Evolutionary conservation across 305 asterid genomes (phyloP).

Genomic region (Galium porrigens): DNA sequence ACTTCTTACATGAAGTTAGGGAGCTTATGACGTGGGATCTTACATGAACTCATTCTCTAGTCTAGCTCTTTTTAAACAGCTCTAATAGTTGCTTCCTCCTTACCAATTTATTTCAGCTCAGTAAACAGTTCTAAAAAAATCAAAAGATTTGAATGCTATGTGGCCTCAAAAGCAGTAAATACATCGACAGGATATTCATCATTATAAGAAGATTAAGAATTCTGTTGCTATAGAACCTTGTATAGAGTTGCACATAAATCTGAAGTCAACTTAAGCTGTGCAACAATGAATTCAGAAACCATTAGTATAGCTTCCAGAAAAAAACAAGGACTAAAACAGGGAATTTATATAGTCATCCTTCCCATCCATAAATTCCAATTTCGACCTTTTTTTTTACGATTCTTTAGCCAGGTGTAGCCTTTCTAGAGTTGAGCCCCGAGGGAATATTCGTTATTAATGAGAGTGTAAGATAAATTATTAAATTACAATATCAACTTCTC

Average conservation of each 20-base stretch:
- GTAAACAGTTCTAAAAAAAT: background rate
- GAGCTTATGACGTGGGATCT: background rate
- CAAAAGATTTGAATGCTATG: background rate
- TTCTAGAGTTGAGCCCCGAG: background rate
- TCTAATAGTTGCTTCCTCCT: background rate
- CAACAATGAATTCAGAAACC: background rate
- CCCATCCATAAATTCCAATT: background rate
- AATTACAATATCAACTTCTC: background rate
- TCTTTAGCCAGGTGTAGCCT: background rate
- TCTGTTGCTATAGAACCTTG: background rate
- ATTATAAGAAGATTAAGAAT: background rate
- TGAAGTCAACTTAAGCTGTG: background rate
- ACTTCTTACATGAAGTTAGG: background rate
- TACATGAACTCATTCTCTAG: background rate
- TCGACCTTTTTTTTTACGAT: background rate
- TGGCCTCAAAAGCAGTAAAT: background rate
- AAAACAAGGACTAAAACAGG: background rate
- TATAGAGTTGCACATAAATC: background rate
- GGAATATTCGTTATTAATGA: background rate
- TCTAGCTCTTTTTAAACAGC: background rate
- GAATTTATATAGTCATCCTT: background rate
- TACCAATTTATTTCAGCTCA: background rate
- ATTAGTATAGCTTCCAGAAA: background rate
- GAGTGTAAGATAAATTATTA: background rate
- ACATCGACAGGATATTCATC: background rate